phyloP scores from a whole-genome alignment of 2,329 filamentous ascomycete genomes.

The Paracorniculantispora psalliotae region DNA sequence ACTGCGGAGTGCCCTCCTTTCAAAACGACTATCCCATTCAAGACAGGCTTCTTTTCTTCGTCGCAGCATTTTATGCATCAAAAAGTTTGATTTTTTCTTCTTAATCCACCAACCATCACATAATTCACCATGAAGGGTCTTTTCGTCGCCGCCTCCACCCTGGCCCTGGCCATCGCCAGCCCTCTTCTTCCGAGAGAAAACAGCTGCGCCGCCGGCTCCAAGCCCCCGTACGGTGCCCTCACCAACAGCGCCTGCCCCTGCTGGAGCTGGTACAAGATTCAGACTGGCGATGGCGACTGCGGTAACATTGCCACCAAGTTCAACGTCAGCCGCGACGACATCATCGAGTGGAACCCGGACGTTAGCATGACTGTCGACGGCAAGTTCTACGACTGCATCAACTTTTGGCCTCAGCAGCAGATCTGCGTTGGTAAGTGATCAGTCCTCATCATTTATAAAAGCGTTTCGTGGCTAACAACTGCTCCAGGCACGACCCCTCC shows the following conservation, averaged over 20 bases:
- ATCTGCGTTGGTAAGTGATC: conserved; percentile 8
- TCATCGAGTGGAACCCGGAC: conserved; percentile 10
- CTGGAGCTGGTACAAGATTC: conserved; percentile 13
- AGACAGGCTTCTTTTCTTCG: neutral
- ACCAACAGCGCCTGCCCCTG: conserved; percentile 11
- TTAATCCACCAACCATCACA: neutral
- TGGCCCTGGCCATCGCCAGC: conserved; percentile 6
- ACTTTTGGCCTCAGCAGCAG: conserved; percentile 9
- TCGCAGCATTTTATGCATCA: neutral
- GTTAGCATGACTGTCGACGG: conserved; percentile 6
- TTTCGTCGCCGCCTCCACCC: neutral
- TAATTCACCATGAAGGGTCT: conserved; percentile 1
- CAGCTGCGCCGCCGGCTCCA: conserved; percentile 3
- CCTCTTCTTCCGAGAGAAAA: neutral
- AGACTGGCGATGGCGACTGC: conserved; percentile 7
- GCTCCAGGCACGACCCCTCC: conserved; percentile 2
- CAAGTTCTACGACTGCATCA: conserved; percentile 13
- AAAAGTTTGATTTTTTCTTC: neutral
- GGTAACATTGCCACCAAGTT: conserved; percentile 6
- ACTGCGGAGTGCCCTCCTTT: neutral
- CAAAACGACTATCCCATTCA: neutral
- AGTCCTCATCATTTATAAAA: neutral
- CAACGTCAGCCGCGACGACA: conserved; percentile 1
- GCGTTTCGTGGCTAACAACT: neutral
- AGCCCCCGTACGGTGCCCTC: conserved; percentile 4